Conservation (phyloP, 2,329 filamentous ascomycete species). For the Neofusicoccum parvum region DNA sequence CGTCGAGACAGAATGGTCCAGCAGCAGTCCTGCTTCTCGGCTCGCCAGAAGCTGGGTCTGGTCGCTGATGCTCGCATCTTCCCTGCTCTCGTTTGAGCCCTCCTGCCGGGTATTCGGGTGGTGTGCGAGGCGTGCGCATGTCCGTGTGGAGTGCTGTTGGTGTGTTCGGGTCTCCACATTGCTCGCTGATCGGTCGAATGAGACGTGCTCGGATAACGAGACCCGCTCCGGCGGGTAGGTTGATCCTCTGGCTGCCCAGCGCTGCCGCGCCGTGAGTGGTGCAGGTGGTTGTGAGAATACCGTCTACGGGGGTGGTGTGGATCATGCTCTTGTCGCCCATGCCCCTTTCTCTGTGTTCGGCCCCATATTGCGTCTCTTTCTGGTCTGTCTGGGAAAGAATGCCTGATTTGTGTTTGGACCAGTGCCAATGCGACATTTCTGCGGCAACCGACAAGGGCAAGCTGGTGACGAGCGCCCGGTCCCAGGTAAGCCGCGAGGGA, state of each 20-base stretch:
- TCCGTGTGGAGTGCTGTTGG: slow-evolving; percentile 7
- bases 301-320: not conserved
- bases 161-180: slow-evolving; percentile 7
- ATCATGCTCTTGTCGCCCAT: not conserved
- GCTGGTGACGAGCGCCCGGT: not conserved
- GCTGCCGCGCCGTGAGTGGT: not conserved
- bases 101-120: slow-evolving; percentile 11
- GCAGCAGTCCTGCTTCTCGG: not conserved
- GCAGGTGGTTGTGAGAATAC: not conserved
- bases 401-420: not conserved
- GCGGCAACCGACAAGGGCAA: not conserved
- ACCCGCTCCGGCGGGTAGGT: slow-evolving; percentile 1
- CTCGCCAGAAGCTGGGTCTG: not conserved
- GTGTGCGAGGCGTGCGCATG: not conserved
- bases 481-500: not conserved
- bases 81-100: slow-evolving; percentile 2
- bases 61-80: not conserved
- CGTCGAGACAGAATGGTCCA: not conserved
- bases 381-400: not conserved
- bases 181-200: slow-evolving; percentile 6
- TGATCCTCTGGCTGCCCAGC: slow-evolving; percentile 7
- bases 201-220: slow-evolving; percentile 5
- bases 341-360: not conserved
- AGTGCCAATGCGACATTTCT: not conserved
- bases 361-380: not conserved